Evolutionary conservation across 2,329 filamentous ascomycete species (phyloP), one percentile per base, ranked within the genome.

Genomic region (Cytospora paraplurivora): DNA sequence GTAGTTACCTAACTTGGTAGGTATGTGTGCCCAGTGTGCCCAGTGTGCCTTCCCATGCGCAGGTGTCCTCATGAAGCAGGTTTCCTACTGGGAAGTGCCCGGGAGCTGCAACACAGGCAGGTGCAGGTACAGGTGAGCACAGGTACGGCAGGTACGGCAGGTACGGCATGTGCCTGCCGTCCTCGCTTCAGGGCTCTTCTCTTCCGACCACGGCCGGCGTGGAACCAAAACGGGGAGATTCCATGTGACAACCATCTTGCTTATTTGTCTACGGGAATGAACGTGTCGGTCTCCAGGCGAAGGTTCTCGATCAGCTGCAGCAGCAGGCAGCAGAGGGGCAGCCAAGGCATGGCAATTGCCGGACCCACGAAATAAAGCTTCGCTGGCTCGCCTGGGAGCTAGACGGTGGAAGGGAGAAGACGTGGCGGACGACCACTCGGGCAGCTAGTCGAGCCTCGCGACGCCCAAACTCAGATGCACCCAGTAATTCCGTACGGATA

Each of bases 381-480:
- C 56, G 44, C 56, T 51, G 27, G 17, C 27, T 38, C 19, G 15
- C n/a, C n/a, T n/a, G n/a, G n/a, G n/a, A n/a, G n/a, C n/a, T n/a
- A n/a, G n/a, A n/a, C n/a, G n/a, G n/a, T n/a, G 32, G 6, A 33
- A 7, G 4, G 17, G 12, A 47, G 17, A 32, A 51, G 34, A 59
- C 56, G 56, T 59, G 56, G 56, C 56, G 52, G 33, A 13, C 56
- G 41, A 6, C 56, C 34, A 59, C 41, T 47, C 19, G 41, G 19
- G 15, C 38, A 44, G 4, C 4, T 41, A 4, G 15, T 41, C 38
- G 38, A 41, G n/a, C 38, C 38, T 41, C n/a, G 38, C 12, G 38
- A 41, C 38, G 38, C 38, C 38, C 7, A n/a, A n/a, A n/a, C n/a
- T n/a, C n/a, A n/a, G n/a, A n/a, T n/a, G n/a, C n/a, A n/a, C n/a